phyloP scores from a whole-genome alignment of 2,329 filamentous ascomycete genomes.

The Sporothrix brunneoviolacea region DNA sequence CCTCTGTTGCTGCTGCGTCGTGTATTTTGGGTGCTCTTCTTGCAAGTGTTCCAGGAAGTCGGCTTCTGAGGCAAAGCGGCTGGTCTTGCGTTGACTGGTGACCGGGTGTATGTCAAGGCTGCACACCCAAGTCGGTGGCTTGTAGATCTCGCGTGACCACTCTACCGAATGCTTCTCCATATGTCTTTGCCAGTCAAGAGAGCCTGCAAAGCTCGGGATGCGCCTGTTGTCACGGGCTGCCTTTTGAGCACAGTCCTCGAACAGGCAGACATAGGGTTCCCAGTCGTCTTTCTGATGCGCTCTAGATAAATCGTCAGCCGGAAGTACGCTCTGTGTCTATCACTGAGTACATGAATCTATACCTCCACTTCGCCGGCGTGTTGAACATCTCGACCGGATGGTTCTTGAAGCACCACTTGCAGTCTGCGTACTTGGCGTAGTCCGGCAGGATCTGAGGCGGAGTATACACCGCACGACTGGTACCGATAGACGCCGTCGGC shows the following conservation, averaged over 20 bases:
- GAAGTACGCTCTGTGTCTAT: no score
- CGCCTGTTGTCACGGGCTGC: neutral
- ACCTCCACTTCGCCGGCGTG: neutral
- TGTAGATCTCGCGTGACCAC: neutral
- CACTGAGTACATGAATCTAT: no score
- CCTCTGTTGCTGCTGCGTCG: neutral
- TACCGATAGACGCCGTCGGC: neutral
- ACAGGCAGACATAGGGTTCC: neutral
- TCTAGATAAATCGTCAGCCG: neutral
- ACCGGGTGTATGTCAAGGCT: neutral
- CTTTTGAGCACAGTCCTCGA: neutral
- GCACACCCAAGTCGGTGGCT: neutral
- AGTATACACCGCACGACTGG: neutral
- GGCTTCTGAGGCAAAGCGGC: neutral
- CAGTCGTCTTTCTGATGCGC: neutral
- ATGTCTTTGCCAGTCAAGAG: neutral
- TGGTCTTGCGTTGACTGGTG: neutral
- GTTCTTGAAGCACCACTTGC: neutral
- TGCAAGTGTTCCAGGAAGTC: neutral
- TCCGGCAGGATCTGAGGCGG: neutral
- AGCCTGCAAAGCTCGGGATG: neutral
- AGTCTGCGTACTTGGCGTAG: neutral
- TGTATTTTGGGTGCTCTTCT: neutral
- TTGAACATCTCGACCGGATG: neutral
- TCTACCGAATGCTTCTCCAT: neutral